Conservation (phyloP, 805 yeast genomes). For the Scheffersomyces spartinae region DNA sequence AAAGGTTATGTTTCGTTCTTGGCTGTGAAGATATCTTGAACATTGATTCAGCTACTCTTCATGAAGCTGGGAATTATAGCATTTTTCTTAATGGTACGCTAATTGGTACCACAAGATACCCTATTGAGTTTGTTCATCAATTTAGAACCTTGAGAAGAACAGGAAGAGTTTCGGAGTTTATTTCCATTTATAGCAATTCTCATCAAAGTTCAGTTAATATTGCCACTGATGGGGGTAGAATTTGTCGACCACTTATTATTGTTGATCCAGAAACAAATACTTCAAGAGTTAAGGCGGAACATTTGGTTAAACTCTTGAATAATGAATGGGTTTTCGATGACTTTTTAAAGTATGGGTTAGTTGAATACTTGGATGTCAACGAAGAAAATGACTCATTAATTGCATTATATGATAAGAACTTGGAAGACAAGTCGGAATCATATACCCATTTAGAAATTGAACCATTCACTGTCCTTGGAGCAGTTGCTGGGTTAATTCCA, state of each 20-base stretch:
- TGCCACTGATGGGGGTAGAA: constrained; percentile 98
- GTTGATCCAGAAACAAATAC: constrained; percentile 54
- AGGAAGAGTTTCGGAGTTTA: constrained; percentile 80
- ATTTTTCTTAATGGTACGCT: constrained; percentile 90
- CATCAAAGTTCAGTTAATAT: constrained; percentile 93
- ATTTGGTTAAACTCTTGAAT: constrained; percentile 45
- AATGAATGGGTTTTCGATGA: constrained; percentile 88
- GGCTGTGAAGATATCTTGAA: constrained; percentile 84
- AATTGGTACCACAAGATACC: constrained; percentile 80
- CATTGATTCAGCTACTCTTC: constrained; percentile 75
- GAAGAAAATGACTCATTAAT: constrained; percentile 92
- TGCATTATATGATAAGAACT: constrained; percentile 67
- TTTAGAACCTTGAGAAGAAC: constrained; percentile 76
- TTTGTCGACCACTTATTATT: constrained; percentile 92
- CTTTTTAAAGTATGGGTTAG: constrained; percentile 73
- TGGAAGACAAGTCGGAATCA: constrained; percentile 34
- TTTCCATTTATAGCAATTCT: constrained; percentile 78
- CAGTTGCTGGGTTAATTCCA: constrained; percentile 87
- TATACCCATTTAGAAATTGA: constrained; percentile 92
- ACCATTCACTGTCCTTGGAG: constrained; percentile 86
- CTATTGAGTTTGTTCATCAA: constrained; percentile 65
- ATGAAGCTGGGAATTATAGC: constrained; percentile 68
- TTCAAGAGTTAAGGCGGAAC: constrained; percentile 62
- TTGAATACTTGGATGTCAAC: constrained; percentile 92
- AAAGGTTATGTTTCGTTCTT: constrained; percentile 59